Evolutionary conservation across 352 stramenopile genomes (phyloP), one percentile per base, ranked within the genome.

Genomic region (Globisporangium okanoganense): DNA sequence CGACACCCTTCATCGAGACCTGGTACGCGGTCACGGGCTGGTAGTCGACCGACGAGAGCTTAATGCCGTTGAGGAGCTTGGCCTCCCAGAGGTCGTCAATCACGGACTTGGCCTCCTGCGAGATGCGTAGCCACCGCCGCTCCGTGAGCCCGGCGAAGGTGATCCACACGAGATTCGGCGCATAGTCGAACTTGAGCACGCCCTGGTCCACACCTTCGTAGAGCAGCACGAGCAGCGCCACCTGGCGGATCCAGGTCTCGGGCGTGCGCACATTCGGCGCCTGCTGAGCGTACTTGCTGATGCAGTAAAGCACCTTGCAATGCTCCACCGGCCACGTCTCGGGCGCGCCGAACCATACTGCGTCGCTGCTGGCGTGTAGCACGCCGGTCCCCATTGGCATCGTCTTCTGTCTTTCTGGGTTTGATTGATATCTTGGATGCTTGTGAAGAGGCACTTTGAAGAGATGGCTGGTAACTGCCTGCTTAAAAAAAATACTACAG

Each of bases 11-110:
- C 33, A 96, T 84, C 6, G 90, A 86, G 27, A 96, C 85, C 63
- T 99, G 96, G 73, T 98, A 99, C 50, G 93, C 94, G 5, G 95
- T 98, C n/a, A 98, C 92, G 0, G 96, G 92, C 65, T 98, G 94
- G 70, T 98, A 98, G 49, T 89, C 75, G n/a, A 87, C 67, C 0
- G 91, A 97, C 14, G 89, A 95, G 60, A 98, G 88, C 65, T 98
- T 97, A 43, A 98, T 82, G 20, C 90, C 94, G 63, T 97, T 98
- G 52, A 99, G 70, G n/a, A 99, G 85, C 54, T 98, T 87, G 56
- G 96, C 93, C 64, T 99, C 95, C 60, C 89, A 93, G 20, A 98
- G 75, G 61, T 98, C 96, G 67, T 99, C 96, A 59, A 99, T 86
- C 54, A 98, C 94, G 5, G 87, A 97, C 72, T 98, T 97, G 43